Conservation (phyloP, 2,329 filamentous ascomycete genomes). For the Clarireedia hainanense region DNA sequence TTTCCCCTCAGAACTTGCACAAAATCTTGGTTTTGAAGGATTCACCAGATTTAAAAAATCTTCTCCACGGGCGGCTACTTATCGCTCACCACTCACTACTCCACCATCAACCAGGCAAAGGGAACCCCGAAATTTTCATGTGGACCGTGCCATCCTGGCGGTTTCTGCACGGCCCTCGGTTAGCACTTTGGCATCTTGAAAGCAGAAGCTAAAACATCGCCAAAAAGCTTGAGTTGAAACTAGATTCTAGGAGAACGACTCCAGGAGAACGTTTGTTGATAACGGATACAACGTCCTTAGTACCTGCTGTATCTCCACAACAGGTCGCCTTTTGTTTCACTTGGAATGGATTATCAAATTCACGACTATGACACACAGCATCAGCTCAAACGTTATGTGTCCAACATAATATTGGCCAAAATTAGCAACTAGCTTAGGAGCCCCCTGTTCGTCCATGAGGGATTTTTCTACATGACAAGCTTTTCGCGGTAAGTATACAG, state of each 20-base stretch:
- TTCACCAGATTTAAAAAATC: no score
- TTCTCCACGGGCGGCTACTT: no score
- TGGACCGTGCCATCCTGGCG: not conserved
- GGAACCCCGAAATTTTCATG: not conserved
- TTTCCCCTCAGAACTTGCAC: no score
- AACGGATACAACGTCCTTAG: no score
- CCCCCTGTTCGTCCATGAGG: not conserved
- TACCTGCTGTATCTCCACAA: no score
- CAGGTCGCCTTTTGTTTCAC: no score
- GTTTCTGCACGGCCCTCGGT: not conserved
- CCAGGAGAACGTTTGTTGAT: not conserved
- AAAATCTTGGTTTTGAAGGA: no score
- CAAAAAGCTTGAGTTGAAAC: not conserved
- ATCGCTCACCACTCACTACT: not conserved
- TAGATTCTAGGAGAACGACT: not conserved
- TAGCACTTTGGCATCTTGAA: not conserved
- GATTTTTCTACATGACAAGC: not conserved
- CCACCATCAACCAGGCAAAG: not conserved
- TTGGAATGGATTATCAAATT: no score
- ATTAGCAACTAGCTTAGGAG: not conserved
- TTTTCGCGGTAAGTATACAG: not conserved
- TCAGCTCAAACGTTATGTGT: no score
- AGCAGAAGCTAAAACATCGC: not conserved
- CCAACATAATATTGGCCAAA: not conserved
- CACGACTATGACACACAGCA: not conserved